A percentile compares a stretch with the other conserved stretches of the same genome.
phyloP scores from a whole-genome alignment of 164 flowering plant species.

The Dillenia turbinata region DNA sequence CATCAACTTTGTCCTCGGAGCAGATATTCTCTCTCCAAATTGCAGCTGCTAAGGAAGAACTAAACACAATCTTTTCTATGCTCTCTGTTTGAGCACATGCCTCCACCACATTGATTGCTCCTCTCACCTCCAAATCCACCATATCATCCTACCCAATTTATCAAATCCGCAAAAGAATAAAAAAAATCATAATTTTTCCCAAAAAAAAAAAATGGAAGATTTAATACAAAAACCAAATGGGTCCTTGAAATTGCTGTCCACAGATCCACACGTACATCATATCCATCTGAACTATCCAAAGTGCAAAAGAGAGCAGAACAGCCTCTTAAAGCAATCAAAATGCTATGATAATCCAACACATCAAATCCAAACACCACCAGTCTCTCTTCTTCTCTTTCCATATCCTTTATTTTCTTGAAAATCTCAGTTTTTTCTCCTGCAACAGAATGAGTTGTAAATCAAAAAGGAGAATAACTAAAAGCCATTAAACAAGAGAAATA shows the following conservation, averaged over 20 bases:
- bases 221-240: not conserved
- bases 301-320: slow-evolving; percentile 56
- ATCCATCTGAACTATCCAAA: slow-evolving; percentile 43
- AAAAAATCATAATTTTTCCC: no score
- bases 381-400: slow-evolving; percentile 34
- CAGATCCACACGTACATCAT: slow-evolving; percentile 40
- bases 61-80: slow-evolving; percentile 49
- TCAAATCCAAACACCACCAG: slow-evolving; percentile 42
- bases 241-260: not conserved
- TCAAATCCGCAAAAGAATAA: not conserved
- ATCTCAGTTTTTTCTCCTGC: slow-evolving; percentile 36
- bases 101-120: slow-evolving; percentile 66
- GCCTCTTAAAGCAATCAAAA: slow-evolving; percentile 46
- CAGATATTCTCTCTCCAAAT: slow-evolving; percentile 57
- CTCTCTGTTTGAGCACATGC: slow-evolving; percentile 64
- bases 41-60: slow-evolving; percentile 59
- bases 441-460: not conserved
- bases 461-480: no score
- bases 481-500: slow-evolving; percentile 3
- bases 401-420: slow-evolving; percentile 33
- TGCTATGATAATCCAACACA: slow-evolving; percentile 57
- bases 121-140: slow-evolving; percentile 69
- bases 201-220: not conserved
- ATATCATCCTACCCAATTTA: slow-evolving; percentile 30
- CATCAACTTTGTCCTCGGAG: slow-evolving; percentile 46